Evolutionary conservation across 805 yeast species (phyloP), one percentile per base, ranked within the genome.

Genomic region (Cyberlindnera xishuangbannaensis): DNA sequence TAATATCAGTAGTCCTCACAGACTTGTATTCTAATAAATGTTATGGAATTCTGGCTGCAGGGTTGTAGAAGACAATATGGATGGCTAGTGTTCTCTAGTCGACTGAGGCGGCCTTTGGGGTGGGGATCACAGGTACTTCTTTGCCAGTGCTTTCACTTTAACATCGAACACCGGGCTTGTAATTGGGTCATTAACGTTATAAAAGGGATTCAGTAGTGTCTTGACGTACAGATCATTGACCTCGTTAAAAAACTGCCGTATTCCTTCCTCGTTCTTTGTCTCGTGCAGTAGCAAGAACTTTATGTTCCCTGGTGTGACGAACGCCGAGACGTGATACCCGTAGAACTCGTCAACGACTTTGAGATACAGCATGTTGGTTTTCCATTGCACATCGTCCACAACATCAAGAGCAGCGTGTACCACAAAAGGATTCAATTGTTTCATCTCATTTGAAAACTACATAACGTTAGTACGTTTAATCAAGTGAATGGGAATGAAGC

Each of bases 361-460:
- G 41, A 87, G 61, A 50, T 83, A 80, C 42, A 82, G 65, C 27
- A 70, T 65, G 42, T 67, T 74, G 8, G 73, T 66, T 30, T 74
- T 71, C 90, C 95, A 87, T 53, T 87, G 97, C 3, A 76, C 59
- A 48, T 88, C 95, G 43, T 92, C 96, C 0, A 92, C 77, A n/a
- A 92, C 68, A 56, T 92, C 98, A 23, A 92, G 59, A 2, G 97
- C 76, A 1, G 96, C 74, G 52, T 92, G 95, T 22, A 88, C 71
- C 18, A 92, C 78, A 50, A 87, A 90, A 15, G 96, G 97, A 45
- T 82, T 78, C 23, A 90, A 61, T 50, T 90, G 95, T 47, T 71
- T 71, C 55, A 85, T 72, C 31, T 78, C 83, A 7, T 73, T 64
- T 2, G 88, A 69, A 45, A 87, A 81, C 51, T 66, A n/a, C n/a